Evolutionary conservation across 139 green algal species (phyloP), one percentile per base, ranked within the genome.

Genomic region (Haematococcus sp.): DNA sequence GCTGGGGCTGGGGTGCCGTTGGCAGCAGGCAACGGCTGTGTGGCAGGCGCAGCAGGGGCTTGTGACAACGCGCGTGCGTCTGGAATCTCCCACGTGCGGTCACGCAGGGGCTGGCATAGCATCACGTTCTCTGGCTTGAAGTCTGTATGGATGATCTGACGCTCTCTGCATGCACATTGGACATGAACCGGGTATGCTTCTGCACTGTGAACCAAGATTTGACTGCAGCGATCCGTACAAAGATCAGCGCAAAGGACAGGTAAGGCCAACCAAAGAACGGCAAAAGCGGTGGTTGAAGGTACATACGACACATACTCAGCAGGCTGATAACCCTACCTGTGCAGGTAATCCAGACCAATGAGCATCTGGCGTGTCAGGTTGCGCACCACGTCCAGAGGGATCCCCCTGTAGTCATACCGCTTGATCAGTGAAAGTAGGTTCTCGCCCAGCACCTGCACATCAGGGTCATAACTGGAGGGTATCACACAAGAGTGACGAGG

Each of bases 81-180:
- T 2, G 78, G 75, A 34, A 89, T 68, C 46, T 85, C 49, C 82
- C 76, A 87, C 16, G 72, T 75, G 3, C 87, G 74, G 15, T 82
- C 68, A 1, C 65, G 34, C 66, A 97, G 68, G 15, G 86, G 83
- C 40, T 91, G 68, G 1, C 80, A 83, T 55, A 98, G 87, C 90
- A 98, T 95, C 32, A 98, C 91, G 66, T 98, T 98, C 84, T 98
- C 94, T 5, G 93, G 93, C 82, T 98, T 98, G 60, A 98, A 83
- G 82, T 98, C 94, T 0, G 93, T 98, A 86, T 98, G 94, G 68
- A 98, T 97, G 78, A 98, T 97, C 32, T 85, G 40, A 19, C 85
- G 70, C 80, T 89, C 72, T 34, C 82, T 87, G 77, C 54, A 55
- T 43, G 67, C 22, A 20, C 40, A 49, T n/a, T n/a, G n/a, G n/a